Percentiles rank a stretch among this genome's conserved stretches.
These are phyloP conservation scores for Irpex lacteus DNA, from an alignment of 1,284 basidiomycete genomes.

Conservation along the genomic window DNA sequence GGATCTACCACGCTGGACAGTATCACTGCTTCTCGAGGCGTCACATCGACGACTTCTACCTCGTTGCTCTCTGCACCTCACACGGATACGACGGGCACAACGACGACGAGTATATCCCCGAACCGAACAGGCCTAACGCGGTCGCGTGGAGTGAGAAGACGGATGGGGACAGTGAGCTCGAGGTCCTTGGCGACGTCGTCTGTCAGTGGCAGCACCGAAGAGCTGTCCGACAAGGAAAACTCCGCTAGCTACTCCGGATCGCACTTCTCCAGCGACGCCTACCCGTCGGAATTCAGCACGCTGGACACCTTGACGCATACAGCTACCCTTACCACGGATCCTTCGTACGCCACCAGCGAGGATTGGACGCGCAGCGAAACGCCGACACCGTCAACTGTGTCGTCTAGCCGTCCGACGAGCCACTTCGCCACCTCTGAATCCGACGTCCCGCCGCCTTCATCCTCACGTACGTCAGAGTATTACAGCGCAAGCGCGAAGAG, in stretches of 20 bases:
- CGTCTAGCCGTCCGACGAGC: conserved; percentile 11
- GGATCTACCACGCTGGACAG: conserved; percentile 36
- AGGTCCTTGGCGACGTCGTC: conserved; percentile 33
- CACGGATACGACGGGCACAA: conserved; percentile 20
- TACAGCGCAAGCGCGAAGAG: conserved; percentile 14
- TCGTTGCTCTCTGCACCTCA: too few relatives aligned
- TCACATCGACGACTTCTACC: conserved; percentile 46
- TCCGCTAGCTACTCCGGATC: conserved; percentile 24
- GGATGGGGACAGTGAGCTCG: conserved; percentile 38
- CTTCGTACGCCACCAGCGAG: conserved; percentile 24
- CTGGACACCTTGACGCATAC: conserved; percentile 34
- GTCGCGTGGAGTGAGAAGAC: conserved; percentile 54
- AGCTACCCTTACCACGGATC: conserved; percentile 7
- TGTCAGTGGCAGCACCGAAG: conserved; percentile 32
- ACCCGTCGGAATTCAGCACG: conserved; percentile 29
- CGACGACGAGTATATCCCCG: conserved; percentile 28
- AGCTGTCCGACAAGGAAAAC: conserved; percentile 60
- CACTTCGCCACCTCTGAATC: conserved; percentile 1
- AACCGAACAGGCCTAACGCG: conserved; percentile 46
- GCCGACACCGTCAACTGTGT: conserved; percentile 12
- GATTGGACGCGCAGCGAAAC: conserved; percentile 14
- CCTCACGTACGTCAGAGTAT: conserved; percentile 10
- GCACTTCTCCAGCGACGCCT: conserved; percentile 18
- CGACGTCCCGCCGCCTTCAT: conserved; percentile 5
- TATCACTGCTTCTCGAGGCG: conserved; percentile 49